Percentiles rank a stretch among this genome's conserved stretches.
Evolutionary conservation across 2,329 filamentous ascomycete species (phyloP).

Genomic region (Colletotrichum higginsianum): DNA sequence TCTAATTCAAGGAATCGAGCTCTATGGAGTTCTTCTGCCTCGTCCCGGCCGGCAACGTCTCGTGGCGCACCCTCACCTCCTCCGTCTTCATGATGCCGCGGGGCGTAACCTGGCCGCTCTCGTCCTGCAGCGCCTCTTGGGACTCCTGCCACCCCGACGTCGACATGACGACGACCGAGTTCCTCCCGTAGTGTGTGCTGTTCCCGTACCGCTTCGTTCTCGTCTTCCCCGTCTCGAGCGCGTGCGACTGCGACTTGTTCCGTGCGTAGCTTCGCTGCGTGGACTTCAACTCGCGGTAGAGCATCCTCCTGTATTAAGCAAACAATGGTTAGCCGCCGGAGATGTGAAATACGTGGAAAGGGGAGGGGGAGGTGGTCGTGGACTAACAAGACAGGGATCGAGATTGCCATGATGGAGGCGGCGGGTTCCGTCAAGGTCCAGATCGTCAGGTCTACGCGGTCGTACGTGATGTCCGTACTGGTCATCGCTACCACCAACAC

Average conservation of each 20-base stretch:
- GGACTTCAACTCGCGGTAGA: conserved; percentile 52
- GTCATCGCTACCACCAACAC: conserved; percentile 51
- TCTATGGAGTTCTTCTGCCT: conserved; percentile 42
- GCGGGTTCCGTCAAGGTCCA: conserved; percentile 55
- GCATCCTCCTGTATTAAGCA: conserved; percentile 48
- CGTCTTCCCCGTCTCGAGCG: conserved; percentile 30
- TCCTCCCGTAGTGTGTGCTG: conserved; percentile 48
- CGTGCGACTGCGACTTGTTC: conserved; percentile 43
- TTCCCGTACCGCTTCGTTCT: conserved; percentile 44
- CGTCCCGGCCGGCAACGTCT: conserved; percentile 23
- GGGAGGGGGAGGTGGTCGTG: rapidly evolving
- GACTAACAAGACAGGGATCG: conserved; percentile 52
- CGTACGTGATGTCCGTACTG: conserved; percentile 52
- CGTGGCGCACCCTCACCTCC: conserved; percentile 48
- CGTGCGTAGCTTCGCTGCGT: conserved; percentile 48
- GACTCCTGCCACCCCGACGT: conserved; percentile 51
- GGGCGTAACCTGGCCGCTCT: conserved; percentile 26
- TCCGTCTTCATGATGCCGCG: conserved; percentile 51
- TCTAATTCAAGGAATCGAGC: conserved; percentile 19
- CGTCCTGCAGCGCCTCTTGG: conserved; percentile 50
- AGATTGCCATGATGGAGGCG: conserved; percentile 55
- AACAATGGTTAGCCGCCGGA: neutral
- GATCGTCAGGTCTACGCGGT: conserved; percentile 53
- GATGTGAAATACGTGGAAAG: neutral
- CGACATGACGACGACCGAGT: conserved; percentile 52